phyloP scores from a whole-genome alignment of 1,284 basidiomycete species.

The Gymnopus androsaceus region DNA sequence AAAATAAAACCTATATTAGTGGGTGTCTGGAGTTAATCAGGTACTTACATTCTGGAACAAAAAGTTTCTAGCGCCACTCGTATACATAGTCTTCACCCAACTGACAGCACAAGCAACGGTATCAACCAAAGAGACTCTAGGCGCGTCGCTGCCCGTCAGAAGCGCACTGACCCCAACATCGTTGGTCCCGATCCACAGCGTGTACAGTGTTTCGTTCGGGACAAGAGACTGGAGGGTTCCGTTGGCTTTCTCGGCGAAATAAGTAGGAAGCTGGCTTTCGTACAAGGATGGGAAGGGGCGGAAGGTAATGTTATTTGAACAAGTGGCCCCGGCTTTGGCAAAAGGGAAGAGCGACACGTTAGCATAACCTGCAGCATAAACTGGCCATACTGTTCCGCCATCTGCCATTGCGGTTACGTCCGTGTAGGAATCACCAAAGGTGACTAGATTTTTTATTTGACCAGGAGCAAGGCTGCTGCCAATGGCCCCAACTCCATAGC shows the following conservation, averaged over 20 bases:
- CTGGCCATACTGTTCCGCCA: constrained; percentile 36
- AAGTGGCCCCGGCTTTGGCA: constrained; percentile 46
- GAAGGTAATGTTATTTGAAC: constrained; percentile 46
- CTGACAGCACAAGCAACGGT: constrained; percentile 43
- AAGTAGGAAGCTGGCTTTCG: constrained; percentile 43
- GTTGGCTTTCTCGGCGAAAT: constrained; percentile 32
- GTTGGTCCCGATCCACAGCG: constrained; percentile 50
- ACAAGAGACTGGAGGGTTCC: constrained; percentile 29
- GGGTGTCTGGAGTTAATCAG: too few relatives aligned
- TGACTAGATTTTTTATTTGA: constrained; percentile 40
- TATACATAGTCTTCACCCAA: constrained; percentile 44
- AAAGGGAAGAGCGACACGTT: constrained; percentile 41
- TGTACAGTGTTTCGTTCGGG: constrained; percentile 40
- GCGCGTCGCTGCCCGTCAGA: constrained; percentile 34
- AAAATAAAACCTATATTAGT: neutral
- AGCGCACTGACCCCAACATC: constrained; percentile 44
- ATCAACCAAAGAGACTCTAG: constrained; percentile 39
- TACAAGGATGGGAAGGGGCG: constrained; percentile 44
- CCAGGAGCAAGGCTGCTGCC: constrained; percentile 13
- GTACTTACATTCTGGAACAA: constrained; percentile 46
- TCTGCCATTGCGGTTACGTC: constrained; percentile 25
- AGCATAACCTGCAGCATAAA: constrained; percentile 41
- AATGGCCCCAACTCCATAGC: neutral
- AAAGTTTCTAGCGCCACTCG: constrained; percentile 45
- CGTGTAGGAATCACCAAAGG: constrained; percentile 49